These are phyloP conservation scores for Pseudozyma pruni DNA, from an alignment of 1,284 basidiomycete species.

Conservation along the genomic window DNA sequence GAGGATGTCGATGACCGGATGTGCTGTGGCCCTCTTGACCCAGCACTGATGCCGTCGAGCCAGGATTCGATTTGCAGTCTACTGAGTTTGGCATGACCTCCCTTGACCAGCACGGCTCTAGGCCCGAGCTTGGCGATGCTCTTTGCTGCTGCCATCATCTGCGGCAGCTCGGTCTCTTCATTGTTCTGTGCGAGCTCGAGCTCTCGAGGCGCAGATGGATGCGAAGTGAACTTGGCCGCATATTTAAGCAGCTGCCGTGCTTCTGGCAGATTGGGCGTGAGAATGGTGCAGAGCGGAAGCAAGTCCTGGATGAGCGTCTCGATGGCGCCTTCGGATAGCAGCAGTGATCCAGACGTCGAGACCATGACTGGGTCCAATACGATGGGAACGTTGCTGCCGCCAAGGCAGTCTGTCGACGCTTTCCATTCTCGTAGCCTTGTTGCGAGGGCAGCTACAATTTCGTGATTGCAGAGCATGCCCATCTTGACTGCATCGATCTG, in stretches of 20 bases:
- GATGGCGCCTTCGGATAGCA: conserved; percentile 79
- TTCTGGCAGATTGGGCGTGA: conserved; percentile 90
- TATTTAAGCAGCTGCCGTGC: conserved; percentile 75
- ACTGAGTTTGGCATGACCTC: conserved; percentile 77
- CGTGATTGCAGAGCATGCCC: conserved; percentile 78
- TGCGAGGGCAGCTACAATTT: conserved; percentile 69
- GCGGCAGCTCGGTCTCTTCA: conserved; percentile 21
- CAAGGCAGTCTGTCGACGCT: conserved; percentile 3
- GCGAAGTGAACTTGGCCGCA: conserved; percentile 36
- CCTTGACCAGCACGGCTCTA: conserved; percentile 82
- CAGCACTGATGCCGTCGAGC: conserved; percentile 6
- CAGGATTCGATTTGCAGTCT: conserved; percentile 19
- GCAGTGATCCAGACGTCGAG: conserved; percentile 86
- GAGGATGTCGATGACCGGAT: not conserved
- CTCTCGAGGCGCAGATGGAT: conserved; percentile 19
- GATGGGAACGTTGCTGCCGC: conserved; percentile 39
- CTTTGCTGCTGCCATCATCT: conserved; percentile 71
- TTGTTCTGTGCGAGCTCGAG: conserved; percentile 25
- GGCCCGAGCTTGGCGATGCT: conserved; percentile 73
- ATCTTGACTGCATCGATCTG: conserved; percentile 83
- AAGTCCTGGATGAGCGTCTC: conserved; percentile 74
- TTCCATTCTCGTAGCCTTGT: conserved; percentile 30
- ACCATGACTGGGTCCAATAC: conserved; percentile 81
- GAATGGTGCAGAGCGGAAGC: conserved; percentile 78
- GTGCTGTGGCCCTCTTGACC: not conserved